A percentile compares a stretch with the other conserved stretches of the same genome.
These are phyloP conservation scores for Handroanthus guayacan DNA, from an alignment of 257 asterid genomes.

Conservation along the genomic window DNA sequence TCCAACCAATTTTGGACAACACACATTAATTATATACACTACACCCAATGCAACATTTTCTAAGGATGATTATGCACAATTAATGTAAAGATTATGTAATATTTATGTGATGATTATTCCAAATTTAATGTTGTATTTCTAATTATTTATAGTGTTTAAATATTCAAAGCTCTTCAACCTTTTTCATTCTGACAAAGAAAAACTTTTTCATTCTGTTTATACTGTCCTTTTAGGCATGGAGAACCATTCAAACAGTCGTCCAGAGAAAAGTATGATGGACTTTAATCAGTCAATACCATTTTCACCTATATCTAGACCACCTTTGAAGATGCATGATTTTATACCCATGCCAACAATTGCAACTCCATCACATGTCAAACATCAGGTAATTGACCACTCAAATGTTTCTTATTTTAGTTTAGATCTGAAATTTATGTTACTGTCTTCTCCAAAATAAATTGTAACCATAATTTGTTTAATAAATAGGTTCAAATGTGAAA, in stretches of 20 bases:
- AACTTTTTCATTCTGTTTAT: too few relatives aligned
- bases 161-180: neutral
- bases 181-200: too few relatives aligned
- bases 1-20: neutral
- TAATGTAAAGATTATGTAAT: neutral
- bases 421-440: neutral
- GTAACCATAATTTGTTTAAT: too few relatives aligned
- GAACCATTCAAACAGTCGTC: slow-evolving; percentile 9
- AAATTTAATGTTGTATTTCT: slow-evolving; percentile 4
- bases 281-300: neutral
- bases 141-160: neutral
- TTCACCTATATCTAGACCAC: slow-evolving; percentile 14
- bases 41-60: too few relatives aligned
- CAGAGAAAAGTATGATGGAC: slow-evolving; percentile 22
- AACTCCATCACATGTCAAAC: slow-evolving; percentile 29
- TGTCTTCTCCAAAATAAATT: too few relatives aligned
- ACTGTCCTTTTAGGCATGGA: neutral
- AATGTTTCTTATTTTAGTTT: neutral
- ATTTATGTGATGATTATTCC: slow-evolving; percentile 1
- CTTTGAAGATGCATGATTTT: slow-evolving; percentile 31
- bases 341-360: slow-evolving; percentile 5
- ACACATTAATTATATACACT: slow-evolving; percentile 19
- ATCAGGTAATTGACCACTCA: slow-evolving; percentile 27
- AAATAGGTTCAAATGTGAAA: too few relatives aligned
- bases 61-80: neutral